Evolutionary conservation across 371 early-diverging fungal genomes (phyloP).

Genomic region (Mucor irregularis): DNA sequence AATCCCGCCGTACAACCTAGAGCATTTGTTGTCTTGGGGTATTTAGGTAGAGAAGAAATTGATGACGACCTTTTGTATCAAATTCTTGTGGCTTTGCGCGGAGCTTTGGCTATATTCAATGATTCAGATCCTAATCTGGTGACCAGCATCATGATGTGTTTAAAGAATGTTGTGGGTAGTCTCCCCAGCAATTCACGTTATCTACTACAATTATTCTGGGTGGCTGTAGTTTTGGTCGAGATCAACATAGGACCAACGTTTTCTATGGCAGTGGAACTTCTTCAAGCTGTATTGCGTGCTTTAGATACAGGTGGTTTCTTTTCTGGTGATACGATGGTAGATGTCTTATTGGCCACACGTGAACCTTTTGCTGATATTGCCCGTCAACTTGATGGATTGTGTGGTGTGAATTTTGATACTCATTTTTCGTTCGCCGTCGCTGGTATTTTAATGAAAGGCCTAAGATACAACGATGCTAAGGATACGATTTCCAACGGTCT

Average conservation of each 20-base stretch:
- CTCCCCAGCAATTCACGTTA: constrained; percentile 73
- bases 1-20: constrained; percentile 92
- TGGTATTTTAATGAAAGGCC: constrained; percentile 76
- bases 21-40: constrained; percentile 87
- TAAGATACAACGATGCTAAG: constrained; percentile 70
- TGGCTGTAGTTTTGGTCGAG: constrained; percentile 79
- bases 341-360: constrained; percentile 68
- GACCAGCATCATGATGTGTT: constrained; percentile 78
- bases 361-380: constrained; percentile 68
- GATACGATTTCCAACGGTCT: constrained; percentile 66
- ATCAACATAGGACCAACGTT: constrained; percentile 80
- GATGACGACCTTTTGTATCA: constrained; percentile 88
- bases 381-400: constrained; percentile 63
- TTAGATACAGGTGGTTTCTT: constrained; percentile 73
- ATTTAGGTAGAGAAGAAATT: constrained; percentile 78
- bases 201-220: constrained; percentile 84
- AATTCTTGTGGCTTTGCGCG: constrained; percentile 79
- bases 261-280: constrained; percentile 63
- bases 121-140: constrained; percentile 74
- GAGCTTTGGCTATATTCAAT: constrained; percentile 76
- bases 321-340: constrained; percentile 55
- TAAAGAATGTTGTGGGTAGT: constrained; percentile 80
- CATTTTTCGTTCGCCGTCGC: constrained; percentile 88
- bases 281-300: constrained; percentile 68
- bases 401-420: constrained; percentile 76